Base-by-base conservation (phyloP, 1,139 yeast species). In the Candida freyschussii region DNA sequence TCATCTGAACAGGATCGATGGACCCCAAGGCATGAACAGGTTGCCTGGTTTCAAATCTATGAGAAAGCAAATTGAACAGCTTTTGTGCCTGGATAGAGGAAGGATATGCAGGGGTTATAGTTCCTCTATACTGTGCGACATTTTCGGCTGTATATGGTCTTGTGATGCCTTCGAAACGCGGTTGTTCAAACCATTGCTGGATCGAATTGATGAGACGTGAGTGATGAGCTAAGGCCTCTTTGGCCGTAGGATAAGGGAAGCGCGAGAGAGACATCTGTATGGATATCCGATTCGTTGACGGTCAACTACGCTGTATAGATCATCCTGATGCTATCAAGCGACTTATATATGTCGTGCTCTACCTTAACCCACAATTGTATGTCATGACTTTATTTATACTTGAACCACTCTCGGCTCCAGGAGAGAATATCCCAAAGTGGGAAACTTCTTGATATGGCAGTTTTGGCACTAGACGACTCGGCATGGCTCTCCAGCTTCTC, bases 11-110 rank as follows among this genome's bases (percentile, higher is more conserved):
- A 3, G 83, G 82, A 43, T 77, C 84, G 22, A 74, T 70, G 7
- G 75, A 71, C 4, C 84, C 83, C 39, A 75, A 56, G 0, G 81
- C 76, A 48, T 71, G 72, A 15, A 73, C 67, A 0, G 82, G 80
- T 29, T 56, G 52, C 17, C 62, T 59, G 26, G 67, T 59, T 16
- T 57, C 48, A 32, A 65, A 62, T 21, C 73, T 62, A 33, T 61
- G 57, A 8, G 64, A 53, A 19, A 77, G 47, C 26, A 71, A 47
- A 24, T 57, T 52, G 55, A 67, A 75, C 26, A 77, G 57, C 44
- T 74, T 72, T 39, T 63, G 61, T 5, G 80, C 77, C 51, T 74
- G 81, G 7, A 56, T 52, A 2, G 78, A 73, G 0, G 82, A 75
- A 3, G 76, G 69, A 37, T 70, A 72, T 10, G 55, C 55, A 11